These are phyloP conservation scores for Colletotrichum acutatum DNA, from an alignment of 2,329 filamentous ascomycete species.

Conservation along the genomic window DNA sequence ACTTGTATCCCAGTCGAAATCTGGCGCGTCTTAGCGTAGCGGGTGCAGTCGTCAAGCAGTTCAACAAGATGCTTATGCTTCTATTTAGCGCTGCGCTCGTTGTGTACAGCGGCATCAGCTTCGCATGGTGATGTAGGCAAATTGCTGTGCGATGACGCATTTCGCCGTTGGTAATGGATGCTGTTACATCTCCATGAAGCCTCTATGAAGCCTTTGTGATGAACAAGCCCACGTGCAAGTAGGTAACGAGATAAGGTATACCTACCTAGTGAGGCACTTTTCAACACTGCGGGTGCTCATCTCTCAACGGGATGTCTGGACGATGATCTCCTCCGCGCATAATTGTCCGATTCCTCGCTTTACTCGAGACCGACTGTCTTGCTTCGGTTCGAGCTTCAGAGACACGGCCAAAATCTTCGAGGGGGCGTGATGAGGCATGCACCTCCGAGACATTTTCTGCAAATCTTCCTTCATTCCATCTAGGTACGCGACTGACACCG, in stretches of 20 bases:
- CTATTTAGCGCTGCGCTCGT: constrained; percentile 1
- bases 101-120: constrained; percentile 9
- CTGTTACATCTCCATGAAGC: background rate
- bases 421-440: background rate
- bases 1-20: background rate
- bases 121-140: background rate
- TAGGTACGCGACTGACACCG: background rate
- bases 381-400: background rate
- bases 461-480: background rate
- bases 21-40: constrained; percentile 3
- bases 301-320: background rate
- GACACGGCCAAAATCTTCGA: background rate
- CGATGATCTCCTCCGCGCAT: background rate
- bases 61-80: constrained; percentile 1
- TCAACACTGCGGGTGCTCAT: background rate
- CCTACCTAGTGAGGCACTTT: too few relatives aligned
- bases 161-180: constrained; percentile 13
- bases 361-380: constrained; percentile 17
- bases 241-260: too few relatives aligned
- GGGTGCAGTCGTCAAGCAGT: background rate
- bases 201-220: too few relatives aligned
- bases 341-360: constrained; percentile 1
- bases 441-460: constrained; percentile 8
- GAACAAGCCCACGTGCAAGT: background rate
- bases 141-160: background rate